Evolutionary conservation across 768 basidiomycete genomes (phyloP), one percentile per base, ranked within the genome.

Genomic region (button mushroom (Agaricus bisporus)): DNA sequence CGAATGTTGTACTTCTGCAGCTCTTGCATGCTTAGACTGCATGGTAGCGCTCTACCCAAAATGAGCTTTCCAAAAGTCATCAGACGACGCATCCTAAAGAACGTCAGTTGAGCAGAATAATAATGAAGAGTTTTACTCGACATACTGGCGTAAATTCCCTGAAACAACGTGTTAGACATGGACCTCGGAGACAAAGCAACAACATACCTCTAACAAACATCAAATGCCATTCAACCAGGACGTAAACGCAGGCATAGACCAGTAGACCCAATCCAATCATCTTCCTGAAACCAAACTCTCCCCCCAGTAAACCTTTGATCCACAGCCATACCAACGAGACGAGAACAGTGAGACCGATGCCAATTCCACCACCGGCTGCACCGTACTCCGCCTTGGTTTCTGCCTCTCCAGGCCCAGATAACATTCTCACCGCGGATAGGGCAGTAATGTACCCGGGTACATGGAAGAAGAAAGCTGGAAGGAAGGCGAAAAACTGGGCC

Each of bases 301-400:
- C 51, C 26, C 49, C 14, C 56, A 56, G 37, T 46, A 36, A 45
- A 54, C 43, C 37, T 58, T 51, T 39, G 48, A 48, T 62, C 61
- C 64, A 59, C 42, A 66, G 47, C 14, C 59, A 26, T 47, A 58
- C 62, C 29, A 69, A 56, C 14, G 62, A 48, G 47, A 60, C 35
- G 0, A 63, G 62, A 25, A 61, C 54, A 43, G 68, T 64, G 38
- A 64, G 35, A 36, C 72, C 64, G 52, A 67, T 54, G 22, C 78
- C 76, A 9, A 79, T 25, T 2, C 77, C 77, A 2, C 83, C 85
- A 22, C 83, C 76, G 8, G 83, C 70, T 43, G 81, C 72, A 66
- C 86, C 85, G 66, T 80, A 87, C 66, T 88, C 85, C n/a, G 86
- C 84, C 46, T 77, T 68, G 28, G 79, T 76, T 61, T 88, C 86